Conservation (phyloP, 495 filamentous ascomycete genomes). For the Talaromyces wortmannii region DNA sequence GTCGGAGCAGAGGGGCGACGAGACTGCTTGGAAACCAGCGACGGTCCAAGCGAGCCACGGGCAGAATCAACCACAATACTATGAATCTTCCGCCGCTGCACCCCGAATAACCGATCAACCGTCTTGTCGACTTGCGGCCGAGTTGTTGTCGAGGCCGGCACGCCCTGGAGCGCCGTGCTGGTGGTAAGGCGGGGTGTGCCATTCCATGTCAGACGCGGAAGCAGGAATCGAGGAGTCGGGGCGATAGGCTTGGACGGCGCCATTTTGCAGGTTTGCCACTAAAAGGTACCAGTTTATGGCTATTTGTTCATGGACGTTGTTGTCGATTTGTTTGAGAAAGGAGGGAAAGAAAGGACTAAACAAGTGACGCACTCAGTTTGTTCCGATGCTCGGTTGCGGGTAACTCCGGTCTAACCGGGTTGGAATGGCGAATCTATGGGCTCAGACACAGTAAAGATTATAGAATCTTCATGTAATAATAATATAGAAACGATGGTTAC, state of each 20-base stretch:
- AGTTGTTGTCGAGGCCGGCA: slow-evolving; percentile 17
- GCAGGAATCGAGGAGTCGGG: slow-evolving; percentile 15
- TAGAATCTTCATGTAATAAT: no score
- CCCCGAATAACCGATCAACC: slow-evolving; percentile 13
- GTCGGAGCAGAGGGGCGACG: slow-evolving; percentile 2
- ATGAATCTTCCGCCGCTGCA: slow-evolving; percentile 17
- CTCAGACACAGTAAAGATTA: no score
- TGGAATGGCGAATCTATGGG: no score
- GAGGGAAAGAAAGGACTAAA: no score
- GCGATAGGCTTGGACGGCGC: slow-evolving; percentile 4
- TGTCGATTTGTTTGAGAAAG: no score
- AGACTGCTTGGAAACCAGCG: not conserved
- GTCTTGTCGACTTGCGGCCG: slow-evolving; percentile 14
- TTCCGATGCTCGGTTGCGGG: no score
- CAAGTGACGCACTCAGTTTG: no score
- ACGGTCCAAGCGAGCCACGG: slow-evolving; percentile 14
- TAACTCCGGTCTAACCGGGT: no score
- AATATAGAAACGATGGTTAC: no score
- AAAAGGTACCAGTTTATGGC: no score
- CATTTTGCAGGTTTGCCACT: no score
- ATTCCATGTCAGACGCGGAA: slow-evolving; percentile 40
- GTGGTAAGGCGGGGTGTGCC: slow-evolving; percentile 27
- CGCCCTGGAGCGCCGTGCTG: slow-evolving; percentile 20
- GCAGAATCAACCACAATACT: slow-evolving; percentile 1
- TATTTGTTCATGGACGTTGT: no score